Conservation (phyloP, 2,329 filamentous ascomycete genomes). For the Pseudophaeomoniella oleicola region DNA sequence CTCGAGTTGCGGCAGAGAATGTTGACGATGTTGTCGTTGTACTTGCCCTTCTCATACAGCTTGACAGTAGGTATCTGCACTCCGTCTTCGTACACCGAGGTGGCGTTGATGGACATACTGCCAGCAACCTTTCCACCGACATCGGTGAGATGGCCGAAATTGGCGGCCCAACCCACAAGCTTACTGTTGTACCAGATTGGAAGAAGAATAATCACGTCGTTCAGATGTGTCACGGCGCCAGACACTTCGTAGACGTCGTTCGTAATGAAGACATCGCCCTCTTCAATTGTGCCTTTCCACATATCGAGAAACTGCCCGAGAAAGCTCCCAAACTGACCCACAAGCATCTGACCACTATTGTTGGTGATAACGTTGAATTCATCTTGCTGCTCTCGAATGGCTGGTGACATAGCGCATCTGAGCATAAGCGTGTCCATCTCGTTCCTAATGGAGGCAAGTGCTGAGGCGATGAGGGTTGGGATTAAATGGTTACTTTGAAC, state of each 20-base stretch:
- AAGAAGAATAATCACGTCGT: slow-evolving; percentile 24
- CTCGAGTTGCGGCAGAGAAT: neutral
- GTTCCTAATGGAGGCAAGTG: slow-evolving; percentile 16
- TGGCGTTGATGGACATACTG: slow-evolving; percentile 22
- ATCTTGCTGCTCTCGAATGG: slow-evolving; percentile 36
- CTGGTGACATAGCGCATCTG: slow-evolving; percentile 16
- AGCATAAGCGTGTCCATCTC: slow-evolving; percentile 38
- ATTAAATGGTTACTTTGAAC: slow-evolving; percentile 4
- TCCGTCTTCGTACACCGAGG: slow-evolving; percentile 32
- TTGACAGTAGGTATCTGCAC: slow-evolving; percentile 35
- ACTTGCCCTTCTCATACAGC: slow-evolving; percentile 26
- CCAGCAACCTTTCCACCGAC: slow-evolving; percentile 48
- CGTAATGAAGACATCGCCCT: slow-evolving; percentile 36
- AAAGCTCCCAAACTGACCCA: slow-evolving; percentile 36
- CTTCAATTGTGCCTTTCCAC: slow-evolving; percentile 33
- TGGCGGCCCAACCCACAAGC: slow-evolving; percentile 34
- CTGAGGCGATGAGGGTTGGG: slow-evolving; percentile 9
- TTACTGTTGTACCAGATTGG: slow-evolving; percentile 30
- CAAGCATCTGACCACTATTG: slow-evolving; percentile 33
- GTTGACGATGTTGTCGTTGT: neutral
- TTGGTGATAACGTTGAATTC: slow-evolving; percentile 36
- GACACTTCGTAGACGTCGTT: slow-evolving; percentile 36
- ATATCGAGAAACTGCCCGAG: slow-evolving; percentile 31
- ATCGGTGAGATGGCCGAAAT: slow-evolving; percentile 45
- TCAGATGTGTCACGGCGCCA: slow-evolving; percentile 33